Percentiles rank a stretch among this genome's conserved stretches.
Conservation (phyloP, 257 asterid species). For the Penstemon davidsonii region DNA sequence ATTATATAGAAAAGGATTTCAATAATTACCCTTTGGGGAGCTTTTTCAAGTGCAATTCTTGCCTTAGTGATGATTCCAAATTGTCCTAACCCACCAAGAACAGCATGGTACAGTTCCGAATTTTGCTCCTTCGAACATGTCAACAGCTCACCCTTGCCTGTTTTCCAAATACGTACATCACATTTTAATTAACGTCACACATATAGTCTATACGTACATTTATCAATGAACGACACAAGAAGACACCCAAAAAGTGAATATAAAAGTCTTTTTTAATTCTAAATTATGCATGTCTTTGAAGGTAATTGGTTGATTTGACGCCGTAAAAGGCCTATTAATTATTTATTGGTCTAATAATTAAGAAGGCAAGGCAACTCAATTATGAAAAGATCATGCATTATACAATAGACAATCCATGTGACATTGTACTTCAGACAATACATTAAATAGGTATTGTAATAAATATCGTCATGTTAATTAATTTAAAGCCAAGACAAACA, state of each 20-base stretch:
- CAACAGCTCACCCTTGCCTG: slow-evolving; percentile 76
- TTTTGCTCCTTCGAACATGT: slow-evolving; percentile 60
- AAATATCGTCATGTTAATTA: not conserved
- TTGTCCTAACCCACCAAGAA: slow-evolving; percentile 85
- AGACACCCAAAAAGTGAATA: not conserved
- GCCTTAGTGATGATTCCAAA: slow-evolving; percentile 85
- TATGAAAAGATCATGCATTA: slow-evolving; percentile 25
- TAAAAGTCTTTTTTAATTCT: not conserved
- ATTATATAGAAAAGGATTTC: not conserved
- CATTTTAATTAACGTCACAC: too few species aligned
- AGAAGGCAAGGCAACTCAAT: slow-evolving; percentile 21
- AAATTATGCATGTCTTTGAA: not conserved
- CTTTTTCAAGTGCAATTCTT: slow-evolving; percentile 71
- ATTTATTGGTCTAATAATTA: not conserved
- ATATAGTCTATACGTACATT: too few species aligned
- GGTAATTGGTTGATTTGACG: not conserved
- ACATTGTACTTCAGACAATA: slow-evolving; percentile 24
- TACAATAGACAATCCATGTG: slow-evolving; percentile 51
- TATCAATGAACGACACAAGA: not conserved
- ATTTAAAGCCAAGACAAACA: slow-evolving; percentile 14
- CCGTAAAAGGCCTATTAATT: not conserved
- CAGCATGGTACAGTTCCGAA: slow-evolving; percentile 61
- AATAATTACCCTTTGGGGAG: slow-evolving; percentile 64
- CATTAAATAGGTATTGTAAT: slow-evolving; percentile 24
- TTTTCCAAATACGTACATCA: slow-evolving; percentile 7